Evolutionary conservation across 1,284 basidiomycete genomes (phyloP).

Genomic region (Cystobasidiaceae sp.): DNA sequence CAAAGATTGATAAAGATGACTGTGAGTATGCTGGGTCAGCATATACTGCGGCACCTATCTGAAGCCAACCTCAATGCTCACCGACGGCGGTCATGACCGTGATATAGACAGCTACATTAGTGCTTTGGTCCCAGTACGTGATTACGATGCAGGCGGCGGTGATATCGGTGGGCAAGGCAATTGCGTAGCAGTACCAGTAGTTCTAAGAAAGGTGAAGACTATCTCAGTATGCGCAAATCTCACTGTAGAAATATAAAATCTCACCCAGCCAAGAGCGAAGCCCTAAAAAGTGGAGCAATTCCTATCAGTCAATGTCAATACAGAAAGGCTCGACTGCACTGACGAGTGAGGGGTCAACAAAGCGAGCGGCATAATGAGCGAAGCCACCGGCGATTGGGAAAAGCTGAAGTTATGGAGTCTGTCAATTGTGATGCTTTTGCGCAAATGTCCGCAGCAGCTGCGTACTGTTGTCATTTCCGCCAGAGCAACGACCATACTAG

Average conservation of each 20-base stretch:
- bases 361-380: slow-evolving; percentile 69
- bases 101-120: not conserved
- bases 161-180: not conserved
- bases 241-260: not conserved
- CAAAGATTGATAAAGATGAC: not conserved
- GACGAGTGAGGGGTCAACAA: slow-evolving; percentile 70
- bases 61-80: slow-evolving; percentile 36
- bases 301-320: too few relatives aligned
- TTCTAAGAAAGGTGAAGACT: slow-evolving; percentile 50
- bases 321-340: too few relatives aligned
- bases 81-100: not conserved
- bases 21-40: not conserved
- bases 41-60: not conserved
- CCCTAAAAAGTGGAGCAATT: too few relatives aligned
- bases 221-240: not conserved
- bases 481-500: slow-evolving; percentile 42
- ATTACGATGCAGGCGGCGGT: not conserved
- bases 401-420: slow-evolving; percentile 16
- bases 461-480: slow-evolving; percentile 56
- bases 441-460: not conserved
- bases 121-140: not conserved
- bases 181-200: not conserved
- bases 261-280: not conserved
- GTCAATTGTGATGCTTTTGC: not conserved
- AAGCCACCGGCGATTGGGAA: slow-evolving; percentile 59